phyloP scores from a whole-genome alignment of 2,329 filamentous ascomycete species.

The Diaporthe sp. region DNA sequence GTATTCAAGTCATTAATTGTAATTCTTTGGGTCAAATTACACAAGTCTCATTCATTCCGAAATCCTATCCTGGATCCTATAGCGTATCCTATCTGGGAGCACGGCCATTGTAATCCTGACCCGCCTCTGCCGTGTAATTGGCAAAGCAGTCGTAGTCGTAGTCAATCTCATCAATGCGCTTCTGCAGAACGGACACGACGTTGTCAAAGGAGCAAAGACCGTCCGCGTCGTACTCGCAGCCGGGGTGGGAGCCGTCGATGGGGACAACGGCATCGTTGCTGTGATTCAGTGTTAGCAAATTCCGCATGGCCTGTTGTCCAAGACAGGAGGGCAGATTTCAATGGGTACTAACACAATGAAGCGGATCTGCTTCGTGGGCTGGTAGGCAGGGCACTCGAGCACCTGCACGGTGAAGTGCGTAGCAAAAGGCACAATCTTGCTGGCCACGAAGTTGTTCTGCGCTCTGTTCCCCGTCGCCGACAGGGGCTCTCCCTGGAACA shows the following conservation, averaged over 20 bases:
- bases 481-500: slow-evolving; percentile 48
- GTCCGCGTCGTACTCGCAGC: slow-evolving; percentile 44
- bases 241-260: slow-evolving; percentile 45
- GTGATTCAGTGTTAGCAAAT: not conserved
- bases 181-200: slow-evolving; percentile 46
- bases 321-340: not conserved
- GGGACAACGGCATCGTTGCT: slow-evolving; percentile 51
- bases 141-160: slow-evolving; percentile 49
- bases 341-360: slow-evolving; percentile 48
- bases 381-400: slow-evolving; percentile 48
- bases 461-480: slow-evolving; percentile 40
- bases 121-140: slow-evolving; percentile 45
- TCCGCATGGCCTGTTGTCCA: no score
- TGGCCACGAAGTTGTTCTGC: slow-evolving; percentile 47
- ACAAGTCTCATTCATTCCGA: not conserved
- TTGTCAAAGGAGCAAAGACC: slow-evolving; percentile 50
- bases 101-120: slow-evolving; percentile 48
- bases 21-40: not conserved
- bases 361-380: slow-evolving; percentile 49
- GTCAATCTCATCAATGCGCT: slow-evolving; percentile 49
- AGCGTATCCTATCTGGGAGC: slow-evolving; percentile 41
- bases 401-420: slow-evolving; percentile 51
- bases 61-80: not conserved
- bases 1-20: not conserved
- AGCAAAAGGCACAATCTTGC: slow-evolving; percentile 49